These are phyloP conservation scores for Rutstroemia sp. DNA, from an alignment of 2,329 filamentous ascomycete species.

Conservation along the genomic window DNA sequence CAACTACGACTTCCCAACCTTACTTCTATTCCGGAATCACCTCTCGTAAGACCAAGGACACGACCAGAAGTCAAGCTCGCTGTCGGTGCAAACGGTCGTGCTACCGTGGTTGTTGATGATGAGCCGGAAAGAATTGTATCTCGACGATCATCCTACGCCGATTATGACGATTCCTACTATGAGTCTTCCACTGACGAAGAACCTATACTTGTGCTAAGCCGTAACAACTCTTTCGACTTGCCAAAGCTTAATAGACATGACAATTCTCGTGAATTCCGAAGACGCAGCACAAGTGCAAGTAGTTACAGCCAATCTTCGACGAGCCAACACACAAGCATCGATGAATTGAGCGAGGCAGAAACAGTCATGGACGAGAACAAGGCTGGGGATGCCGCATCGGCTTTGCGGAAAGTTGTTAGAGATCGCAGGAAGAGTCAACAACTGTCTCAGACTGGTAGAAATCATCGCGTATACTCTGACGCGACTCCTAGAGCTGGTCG, in stretches of 20 bases:
- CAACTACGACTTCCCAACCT: constrained; percentile 40
- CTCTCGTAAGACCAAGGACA: constrained; percentile 29
- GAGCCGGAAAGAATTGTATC: constrained; percentile 15
- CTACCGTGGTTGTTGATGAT: constrained; percentile 25
- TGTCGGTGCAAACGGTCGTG: constrained; percentile 53
- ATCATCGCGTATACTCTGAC: constrained; percentile 18
- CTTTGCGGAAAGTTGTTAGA: constrained; percentile 46
- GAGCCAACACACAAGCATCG: constrained; percentile 20
- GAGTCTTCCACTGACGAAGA: constrained; percentile 57
- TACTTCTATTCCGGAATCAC: constrained; percentile 50
- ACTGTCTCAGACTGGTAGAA: constrained; percentile 17
- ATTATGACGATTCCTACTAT: constrained; percentile 37
- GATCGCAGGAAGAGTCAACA: constrained; percentile 22
- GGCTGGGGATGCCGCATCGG: constrained; percentile 51
- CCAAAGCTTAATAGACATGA: constrained; percentile 23
- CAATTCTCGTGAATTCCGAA: constrained; percentile 14
- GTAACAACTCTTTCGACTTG: constrained; percentile 45
- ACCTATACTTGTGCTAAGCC: constrained; percentile 56
- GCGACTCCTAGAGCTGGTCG: constrained; percentile 16
- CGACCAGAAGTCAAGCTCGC: constrained; percentile 54
- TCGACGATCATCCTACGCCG: constrained; percentile 16
- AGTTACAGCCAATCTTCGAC: constrained; percentile 27
- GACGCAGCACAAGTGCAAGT: constrained; percentile 19
- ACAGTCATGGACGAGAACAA: constrained; percentile 42
- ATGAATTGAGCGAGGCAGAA: constrained; percentile 50